Evolutionary conservation across 345 rosid genomes (phyloP).

Genomic region (Salix exigua): DNA sequence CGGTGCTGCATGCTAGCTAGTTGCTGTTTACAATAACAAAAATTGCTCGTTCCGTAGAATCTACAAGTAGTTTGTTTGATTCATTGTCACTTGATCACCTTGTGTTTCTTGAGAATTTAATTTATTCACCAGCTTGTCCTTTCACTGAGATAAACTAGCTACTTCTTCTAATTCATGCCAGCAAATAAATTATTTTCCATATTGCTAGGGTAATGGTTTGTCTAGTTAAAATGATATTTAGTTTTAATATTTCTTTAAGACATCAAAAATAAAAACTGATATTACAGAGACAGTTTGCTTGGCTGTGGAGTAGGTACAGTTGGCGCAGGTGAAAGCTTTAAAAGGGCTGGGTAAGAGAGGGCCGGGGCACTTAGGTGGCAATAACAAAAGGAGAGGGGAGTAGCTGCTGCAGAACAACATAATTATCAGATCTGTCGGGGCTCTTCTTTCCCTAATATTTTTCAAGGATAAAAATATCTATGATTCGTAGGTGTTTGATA

Average conservation of each 20-base stretch:
- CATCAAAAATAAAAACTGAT: conserved; percentile 32
- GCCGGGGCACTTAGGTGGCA: conserved; percentile 17
- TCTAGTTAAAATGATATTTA: too few relatives aligned
- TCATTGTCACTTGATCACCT: not conserved
- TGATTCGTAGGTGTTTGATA: conserved; percentile 31
- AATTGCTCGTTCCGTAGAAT: not conserved
- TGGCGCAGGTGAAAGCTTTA: conserved; percentile 33
- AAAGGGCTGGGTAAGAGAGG: conserved; percentile 23
- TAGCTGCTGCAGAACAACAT: conserved; percentile 52
- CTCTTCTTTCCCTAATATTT: conserved; percentile 18
- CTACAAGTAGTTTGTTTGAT: not conserved
- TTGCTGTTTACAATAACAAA: not conserved
- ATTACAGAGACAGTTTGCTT: conserved; percentile 55
- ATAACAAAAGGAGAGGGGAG: conserved; percentile 21
- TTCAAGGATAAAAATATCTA: not conserved
- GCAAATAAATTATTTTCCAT: not conserved
- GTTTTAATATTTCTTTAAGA: too few relatives aligned
- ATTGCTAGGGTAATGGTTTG: not conserved
- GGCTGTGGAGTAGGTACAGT: conserved; percentile 59
- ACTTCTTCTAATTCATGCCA: not conserved
- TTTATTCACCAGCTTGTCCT: not conserved
- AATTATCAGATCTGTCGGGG: conserved; percentile 46
- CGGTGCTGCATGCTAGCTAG: not conserved
- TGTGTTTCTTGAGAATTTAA: not conserved
- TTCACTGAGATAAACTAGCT: not conserved